Conservation (phyloP, 306 rosid species). For the Senna tora region DNA sequence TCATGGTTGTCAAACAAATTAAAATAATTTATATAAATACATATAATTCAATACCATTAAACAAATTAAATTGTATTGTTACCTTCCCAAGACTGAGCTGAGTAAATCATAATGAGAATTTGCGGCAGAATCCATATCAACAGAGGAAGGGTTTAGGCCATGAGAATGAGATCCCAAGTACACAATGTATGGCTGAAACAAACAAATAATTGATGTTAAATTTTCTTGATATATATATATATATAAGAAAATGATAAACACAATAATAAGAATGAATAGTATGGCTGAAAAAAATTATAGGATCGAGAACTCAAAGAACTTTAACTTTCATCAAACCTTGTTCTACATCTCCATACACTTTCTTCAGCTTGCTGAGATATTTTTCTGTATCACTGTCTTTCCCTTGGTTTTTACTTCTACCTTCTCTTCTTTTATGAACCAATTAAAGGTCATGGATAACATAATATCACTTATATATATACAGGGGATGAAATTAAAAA, state of each 20-base stretch:
- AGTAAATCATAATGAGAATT: constrained; percentile 42
- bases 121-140: constrained; percentile 44
- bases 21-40: too few relatives aligned
- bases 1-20: too few relatives aligned
- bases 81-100: constrained; percentile 42
- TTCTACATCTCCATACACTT: constrained; percentile 37
- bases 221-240: too few relatives aligned
- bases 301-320: not conserved
- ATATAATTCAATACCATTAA: too few relatives aligned
- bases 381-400: constrained; percentile 40
- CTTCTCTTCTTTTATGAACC: constrained; percentile 36
- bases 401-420: constrained; percentile 45
- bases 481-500: too few relatives aligned
- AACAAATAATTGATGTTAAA: too few relatives aligned
- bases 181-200: constrained; percentile 29
- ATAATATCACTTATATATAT: too few relatives aligned
- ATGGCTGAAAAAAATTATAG: too few relatives aligned
- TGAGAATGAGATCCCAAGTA: constrained; percentile 46
- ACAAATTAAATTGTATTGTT: too few relatives aligned
- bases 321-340: constrained; percentile 55
- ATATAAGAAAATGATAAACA: too few relatives aligned
- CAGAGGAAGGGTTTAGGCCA: constrained; percentile 43
- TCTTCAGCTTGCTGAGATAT: constrained; percentile 48
- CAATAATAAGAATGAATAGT: too few relatives aligned
- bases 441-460: constrained; percentile 4